These are phyloP conservation scores for Cotoneaster glaucophyllus DNA, from an alignment of 306 rosid genomes.

Conservation along the genomic window DNA sequence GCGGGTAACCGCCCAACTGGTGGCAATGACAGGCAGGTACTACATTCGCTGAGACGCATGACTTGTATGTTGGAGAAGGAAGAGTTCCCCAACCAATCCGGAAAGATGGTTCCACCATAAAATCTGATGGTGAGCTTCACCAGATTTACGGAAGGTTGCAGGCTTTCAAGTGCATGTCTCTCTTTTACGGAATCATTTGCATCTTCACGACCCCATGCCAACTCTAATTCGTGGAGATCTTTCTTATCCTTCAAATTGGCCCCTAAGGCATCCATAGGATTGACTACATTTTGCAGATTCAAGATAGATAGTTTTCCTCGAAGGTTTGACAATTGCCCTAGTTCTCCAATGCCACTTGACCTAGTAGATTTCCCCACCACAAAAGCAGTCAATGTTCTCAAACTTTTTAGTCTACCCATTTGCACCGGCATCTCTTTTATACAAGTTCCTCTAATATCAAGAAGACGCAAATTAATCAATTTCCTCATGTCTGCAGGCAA, in stretches of 20 bases:
- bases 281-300: constrained; percentile 5
- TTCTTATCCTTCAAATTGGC: constrained; percentile 14
- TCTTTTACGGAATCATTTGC: not conserved
- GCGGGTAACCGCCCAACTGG: constrained; percentile 9
- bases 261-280: not conserved
- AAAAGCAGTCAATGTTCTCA: not conserved
- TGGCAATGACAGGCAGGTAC: not conserved
- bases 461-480: not conserved
- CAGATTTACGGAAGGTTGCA: constrained; percentile 13
- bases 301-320: not conserved
- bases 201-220: not conserved
- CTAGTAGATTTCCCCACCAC: not conserved
- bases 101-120: not conserved
- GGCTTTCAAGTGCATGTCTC: not conserved
- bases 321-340: not conserved
- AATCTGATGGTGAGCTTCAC: not conserved
- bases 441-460: not conserved
- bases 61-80: not conserved
- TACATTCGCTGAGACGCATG: not conserved
- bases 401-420: not conserved
- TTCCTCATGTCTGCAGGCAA: not conserved
- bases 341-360: not conserved
- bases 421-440: not conserved
- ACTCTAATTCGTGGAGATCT: not conserved
- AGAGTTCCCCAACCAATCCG: constrained; percentile 13